Evolutionary conservation across 441 rosid species (phyloP), one percentile per base, ranked within the genome.

Genomic region (Pelargonium fulgidum): DNA sequence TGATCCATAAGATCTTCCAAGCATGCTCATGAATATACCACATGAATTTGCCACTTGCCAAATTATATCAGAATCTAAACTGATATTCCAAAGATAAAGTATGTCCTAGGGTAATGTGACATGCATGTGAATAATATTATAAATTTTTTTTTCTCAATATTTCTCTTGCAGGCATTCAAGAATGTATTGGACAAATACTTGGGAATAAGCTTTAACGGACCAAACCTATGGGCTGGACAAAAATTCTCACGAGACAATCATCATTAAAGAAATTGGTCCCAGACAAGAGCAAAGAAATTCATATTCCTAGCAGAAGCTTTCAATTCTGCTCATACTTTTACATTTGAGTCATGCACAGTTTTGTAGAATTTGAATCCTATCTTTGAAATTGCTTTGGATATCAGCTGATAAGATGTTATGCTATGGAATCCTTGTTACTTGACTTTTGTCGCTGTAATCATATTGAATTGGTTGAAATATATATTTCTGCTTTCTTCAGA

Each of bases 151-250:
- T 66, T 64, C 14, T n/a, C 64, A 9, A 45, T 73, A 58, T 54
- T 77, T 64, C n/a, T 68, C 67, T 70, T 77, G 79, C 90, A 90
- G 97, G 93, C 83, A 66, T 85, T 86, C 83, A 73, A 86, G 81
- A 86, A 78, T 77, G 90, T 87, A 24, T 56, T 85, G 73, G 87
- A 85, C 67, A 87, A 88, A 68, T 85, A 81, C 59, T 17, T 85
- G 78, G 96, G 90, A 64, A 87, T 82, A 70, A 78, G 72, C 70
- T 72, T 73, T 64, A 73, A 82, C 69, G 68, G 72, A 66, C 77
- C 70, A 29, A 78, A 79, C 64, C 72, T 71, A 59, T 56, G 69
- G 39, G 45, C 70, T 58, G 24, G 83, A 69, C 58, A 66, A 72
- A 77, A 70, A 61, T 65, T 64, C 56, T 45, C 16, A 67, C 58